Evolutionary conservation across 2,329 filamentous ascomycete species (phyloP), one percentile per base, ranked within the genome.

Genomic region (Pleomassaria siparia): DNA sequence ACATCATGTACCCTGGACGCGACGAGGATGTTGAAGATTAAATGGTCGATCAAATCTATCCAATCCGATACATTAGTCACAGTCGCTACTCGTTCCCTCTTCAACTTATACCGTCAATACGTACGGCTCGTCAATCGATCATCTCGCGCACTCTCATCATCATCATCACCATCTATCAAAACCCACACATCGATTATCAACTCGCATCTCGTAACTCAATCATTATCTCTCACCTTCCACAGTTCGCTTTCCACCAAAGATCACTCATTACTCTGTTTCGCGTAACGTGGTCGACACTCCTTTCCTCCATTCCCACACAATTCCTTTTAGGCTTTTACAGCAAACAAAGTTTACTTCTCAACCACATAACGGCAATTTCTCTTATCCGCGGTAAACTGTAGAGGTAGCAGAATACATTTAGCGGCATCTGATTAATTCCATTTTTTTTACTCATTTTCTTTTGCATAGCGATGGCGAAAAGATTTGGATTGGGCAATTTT

Each of bases 1-100:
- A 82, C 47, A 81, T 85, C 45, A 72, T 84, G 56, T 83, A 76
- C 53, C 79, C 79, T 3, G 81, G 80, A 7, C 80, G 78, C 54
- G 81, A 84, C 47, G 81, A 84, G 60, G 81, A 84, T 55, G 72
- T 72, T 26, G 71, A 71, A 37, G 66, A 67, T 40, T 66, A 40
- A 24, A 40, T n/a, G 24, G 9, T 18, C 35, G 20, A 24, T 15
- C 18, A 7, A 24, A 22, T 35, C 16, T n/a, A n/a, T n/a, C n/a
- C n/a, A n/a, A 22, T 22, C 21, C 20, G 35, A 22, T 24, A 37
- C 35, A 10, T 4, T 22, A 22, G 9, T 12, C 18, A 20, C 20
- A 21, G 12, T 37, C 20, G 8, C 11, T 10, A 10, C 35, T 37
- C 35, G 7, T 24, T 6, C 8, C 20, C 10, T 10, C 35, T 9